These are phyloP conservation scores for Serendipita vermifera DNA, from an alignment of 768 basidiomycete species.

Conservation along the genomic window DNA sequence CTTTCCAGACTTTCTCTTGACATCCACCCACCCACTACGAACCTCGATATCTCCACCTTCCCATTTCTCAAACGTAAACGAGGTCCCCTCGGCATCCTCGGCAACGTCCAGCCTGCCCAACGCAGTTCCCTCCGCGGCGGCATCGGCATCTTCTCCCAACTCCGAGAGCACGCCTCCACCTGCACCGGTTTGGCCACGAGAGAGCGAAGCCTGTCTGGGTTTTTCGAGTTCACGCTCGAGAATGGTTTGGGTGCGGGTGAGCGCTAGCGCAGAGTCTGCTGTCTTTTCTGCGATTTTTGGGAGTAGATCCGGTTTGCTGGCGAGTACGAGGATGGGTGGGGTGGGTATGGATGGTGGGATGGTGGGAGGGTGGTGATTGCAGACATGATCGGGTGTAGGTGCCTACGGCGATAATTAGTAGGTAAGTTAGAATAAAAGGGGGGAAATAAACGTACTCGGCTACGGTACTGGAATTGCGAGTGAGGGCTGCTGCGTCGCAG, in stretches of 20 bases:
- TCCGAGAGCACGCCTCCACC: conserved; percentile 56
- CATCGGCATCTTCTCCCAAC: conserved; percentile 36
- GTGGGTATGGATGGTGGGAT: conserved; percentile 52
- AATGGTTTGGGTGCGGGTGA: conserved; percentile 59
- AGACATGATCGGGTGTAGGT: conserved; percentile 60
- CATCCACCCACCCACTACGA: conserved; percentile 13
- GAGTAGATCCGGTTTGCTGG: conserved; percentile 70
- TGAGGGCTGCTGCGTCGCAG: conserved; percentile 65
- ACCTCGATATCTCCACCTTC: conserved; percentile 71
- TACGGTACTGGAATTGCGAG: conserved; percentile 57
- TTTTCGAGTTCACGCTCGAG: conserved; percentile 80
- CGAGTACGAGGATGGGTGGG: conserved; percentile 53
- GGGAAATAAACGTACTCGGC: conserved; percentile 51
- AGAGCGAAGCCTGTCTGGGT: conserved; percentile 29
- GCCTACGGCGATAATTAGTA: conserved; percentile 24
- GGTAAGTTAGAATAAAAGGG: conserved; percentile 4
- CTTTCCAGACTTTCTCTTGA: too few species aligned
- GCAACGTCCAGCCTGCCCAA: conserved; percentile 64
- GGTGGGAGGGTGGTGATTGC: conserved; percentile 58
- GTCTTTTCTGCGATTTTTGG: conserved; percentile 28
- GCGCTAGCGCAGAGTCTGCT: conserved; percentile 36
- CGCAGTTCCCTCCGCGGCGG: conserved; percentile 27
- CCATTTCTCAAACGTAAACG: conserved; percentile 69
- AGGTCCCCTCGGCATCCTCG: conserved; percentile 32
- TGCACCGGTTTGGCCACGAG: conserved; percentile 41